Evolutionary conservation across 192 early-diverging fungal species (phyloP), one percentile per base, ranked within the genome.

Genomic region (Pecoramyces ruminantium): DNA sequence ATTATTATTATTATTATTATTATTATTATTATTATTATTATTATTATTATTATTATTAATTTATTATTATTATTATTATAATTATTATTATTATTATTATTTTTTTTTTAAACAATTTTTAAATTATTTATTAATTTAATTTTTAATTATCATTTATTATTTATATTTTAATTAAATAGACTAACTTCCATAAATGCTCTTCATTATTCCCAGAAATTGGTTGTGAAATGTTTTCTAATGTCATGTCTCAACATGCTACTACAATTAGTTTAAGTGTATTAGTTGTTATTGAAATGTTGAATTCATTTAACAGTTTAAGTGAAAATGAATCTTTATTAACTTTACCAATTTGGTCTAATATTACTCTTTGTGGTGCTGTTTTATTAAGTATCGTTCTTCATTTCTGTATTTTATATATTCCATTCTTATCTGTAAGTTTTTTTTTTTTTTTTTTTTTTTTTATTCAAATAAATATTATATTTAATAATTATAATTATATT

Each of bases 261-360:
- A 97, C 98, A 38, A 94, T 98, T 87, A 95, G 94, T 78, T 88
- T 99, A 79, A 96, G 96, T 29, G 94, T 99, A 81, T 85, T 99
- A 78, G 97, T 98, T 21, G 93, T 94, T 30, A 97, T 99, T 83
- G 97, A 99, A 85, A 98, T 99, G 98, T 93, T 98, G 83, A 98
- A 99, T 85, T 96, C 98, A 78, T 95, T 98, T 87, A 98, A 98
- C 88, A 79, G 83, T 78, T 87, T 98, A 78, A 96, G 94, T 25
- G 98, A 98, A 88, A 97, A 99, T 85, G 96, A 96, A 81, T 94
- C 93, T 30, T 85, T 99, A 82, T 85, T 98, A 30, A 94, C 93
- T 6, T 90, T 98, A 80, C 95, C 94, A n/a, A 80, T 99, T 79
- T 96, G 95, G 93, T 87, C 87, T 40, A 99, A 99, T 86, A 87